Percentiles rank a stretch among this genome's conserved stretches.
Conservation (phyloP, 768 basidiomycete genomes). For the Termitomyces sp. region DNA sequence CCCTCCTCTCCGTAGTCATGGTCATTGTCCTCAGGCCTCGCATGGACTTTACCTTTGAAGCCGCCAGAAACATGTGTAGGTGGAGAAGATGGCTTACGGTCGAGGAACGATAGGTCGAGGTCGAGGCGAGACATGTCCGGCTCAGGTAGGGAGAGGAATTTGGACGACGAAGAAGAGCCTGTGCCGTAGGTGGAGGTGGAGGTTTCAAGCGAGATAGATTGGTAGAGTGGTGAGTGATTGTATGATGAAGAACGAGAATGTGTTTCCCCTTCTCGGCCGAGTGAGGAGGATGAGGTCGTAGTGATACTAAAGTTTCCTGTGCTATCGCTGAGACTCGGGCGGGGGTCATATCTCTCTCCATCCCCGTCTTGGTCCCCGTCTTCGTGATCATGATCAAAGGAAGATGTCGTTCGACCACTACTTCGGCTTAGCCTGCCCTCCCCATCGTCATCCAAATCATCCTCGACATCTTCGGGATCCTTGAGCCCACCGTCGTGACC, state of each 20-base stretch:
- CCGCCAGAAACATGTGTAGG: background rate
- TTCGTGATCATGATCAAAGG: background rate
- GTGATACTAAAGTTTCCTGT: background rate
- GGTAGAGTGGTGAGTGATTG: conserved; percentile 11
- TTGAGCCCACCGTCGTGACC: conserved; percentile 17
- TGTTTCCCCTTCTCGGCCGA: background rate
- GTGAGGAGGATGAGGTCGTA: background rate
- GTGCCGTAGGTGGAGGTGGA: background rate
- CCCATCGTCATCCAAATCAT: conserved; percentile 14
- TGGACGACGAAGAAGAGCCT: background rate
- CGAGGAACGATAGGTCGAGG: conserved; percentile 24
- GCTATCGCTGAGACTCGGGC: conserved; percentile 7
- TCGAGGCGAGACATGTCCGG: conserved; percentile 24
- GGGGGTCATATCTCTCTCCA: background rate
- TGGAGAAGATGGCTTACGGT: conserved; percentile 5
- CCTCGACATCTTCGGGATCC: conserved; percentile 2
- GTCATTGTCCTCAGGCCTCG: conserved; percentile 17
- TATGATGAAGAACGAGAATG: conserved; percentile 21
- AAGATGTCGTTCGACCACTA: background rate
- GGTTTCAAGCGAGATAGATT: background rate
- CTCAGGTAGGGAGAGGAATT: conserved; percentile 15
- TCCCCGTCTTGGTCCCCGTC: background rate
- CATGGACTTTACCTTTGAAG: conserved; percentile 4
- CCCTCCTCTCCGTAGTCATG: conserved; percentile 11
- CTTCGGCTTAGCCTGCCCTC: conserved; percentile 5